Evolutionary conservation across 306 rosid genomes (phyloP).

Genomic region (cucumber (Cucumis sativus)): Cucumber_9930_V3 NC_026656.2:10965501-10966000

Average conservation of each 20-base stretch:
- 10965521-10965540: not conserved
- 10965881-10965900: slow-evolving; percentile 45
- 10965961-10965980: slow-evolving; percentile 16
- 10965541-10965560: not conserved
- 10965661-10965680: not conserved
- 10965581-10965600: not conserved
- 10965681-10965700: not conserved
- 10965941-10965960: not conserved
- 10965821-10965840: slow-evolving; percentile 48
- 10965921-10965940: not conserved
- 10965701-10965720: not conserved
- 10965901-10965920: slow-evolving; percentile 1
- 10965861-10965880: slow-evolving; percentile 49
- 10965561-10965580: not conserved
- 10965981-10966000: slow-evolving; percentile 31
- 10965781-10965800: slow-evolving; percentile 75
- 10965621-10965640: not conserved
- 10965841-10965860: slow-evolving; percentile 53
- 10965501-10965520: not conserved
- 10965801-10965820: slow-evolving; percentile 94
- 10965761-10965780: slow-evolving; percentile 88
- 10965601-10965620: not conserved
- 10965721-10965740: not conserved
- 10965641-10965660: not conserved
- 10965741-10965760: slow-evolving; percentile 56